Percentiles rank a stretch among this genome's conserved stretches.
These are phyloP conservation scores for Hypericum perforatum DNA, from an alignment of 345 rosid genomes.

Conservation along the genomic window DNA sequence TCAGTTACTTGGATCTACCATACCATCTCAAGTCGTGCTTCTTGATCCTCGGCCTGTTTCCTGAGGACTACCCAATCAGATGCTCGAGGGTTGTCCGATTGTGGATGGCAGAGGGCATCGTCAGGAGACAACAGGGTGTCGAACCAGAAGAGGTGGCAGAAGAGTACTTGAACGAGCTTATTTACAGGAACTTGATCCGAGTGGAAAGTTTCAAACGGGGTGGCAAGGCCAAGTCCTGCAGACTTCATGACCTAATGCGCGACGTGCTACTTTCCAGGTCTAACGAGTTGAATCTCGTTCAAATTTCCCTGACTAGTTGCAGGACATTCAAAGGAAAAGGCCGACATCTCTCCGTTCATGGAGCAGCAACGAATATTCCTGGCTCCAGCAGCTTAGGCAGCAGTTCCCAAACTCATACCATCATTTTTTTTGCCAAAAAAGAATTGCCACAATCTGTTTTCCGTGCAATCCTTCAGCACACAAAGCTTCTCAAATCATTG, in stretches of 20 bases:
- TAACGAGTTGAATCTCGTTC: background rate
- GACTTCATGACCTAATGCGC: constrained; percentile 2
- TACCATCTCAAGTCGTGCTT: constrained; percentile 4
- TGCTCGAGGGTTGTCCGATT: background rate
- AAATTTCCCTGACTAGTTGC: background rate
- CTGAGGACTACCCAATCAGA: background rate
- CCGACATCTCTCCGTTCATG: background rate
- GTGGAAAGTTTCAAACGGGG: background rate
- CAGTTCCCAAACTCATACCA: background rate
- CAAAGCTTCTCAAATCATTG: background rate
- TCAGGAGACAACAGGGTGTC: background rate
- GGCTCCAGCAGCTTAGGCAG: too few species aligned
- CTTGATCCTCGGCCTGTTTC: constrained; percentile 2
- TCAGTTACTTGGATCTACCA: constrained; percentile 9
- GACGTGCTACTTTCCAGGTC: background rate
- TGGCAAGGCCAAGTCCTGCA: background rate
- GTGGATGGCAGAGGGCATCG: constrained; percentile 9
- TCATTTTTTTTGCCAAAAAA: background rate
- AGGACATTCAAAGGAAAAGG: background rate
- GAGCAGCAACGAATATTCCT: background rate
- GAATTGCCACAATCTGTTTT: background rate
- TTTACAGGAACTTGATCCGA: background rate
- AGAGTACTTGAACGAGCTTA: background rate
- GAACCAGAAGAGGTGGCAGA: constrained; percentile 3
- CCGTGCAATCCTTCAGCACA: background rate